Conservation (phyloP, 1,284 basidiomycete genomes). For the Grifola frondosa region DNA sequence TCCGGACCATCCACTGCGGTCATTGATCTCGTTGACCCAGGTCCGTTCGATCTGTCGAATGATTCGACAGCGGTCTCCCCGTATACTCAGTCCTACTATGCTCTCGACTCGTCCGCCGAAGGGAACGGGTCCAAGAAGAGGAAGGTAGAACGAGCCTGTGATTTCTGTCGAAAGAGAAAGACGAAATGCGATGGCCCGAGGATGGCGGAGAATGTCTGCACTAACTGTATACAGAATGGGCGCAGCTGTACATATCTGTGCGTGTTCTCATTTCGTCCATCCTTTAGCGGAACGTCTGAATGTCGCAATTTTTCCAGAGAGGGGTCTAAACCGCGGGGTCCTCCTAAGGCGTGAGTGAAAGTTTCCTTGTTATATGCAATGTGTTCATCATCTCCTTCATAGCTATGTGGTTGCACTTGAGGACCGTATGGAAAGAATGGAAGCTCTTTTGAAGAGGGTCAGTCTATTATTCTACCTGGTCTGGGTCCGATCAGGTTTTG, state of each 20-base stretch:
- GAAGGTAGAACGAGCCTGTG: constrained; percentile 70
- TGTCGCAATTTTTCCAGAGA: too few relatives aligned
- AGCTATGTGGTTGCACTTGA: constrained; percentile 80
- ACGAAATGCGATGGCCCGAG: constrained; percentile 70
- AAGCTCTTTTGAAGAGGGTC: constrained; percentile 66
- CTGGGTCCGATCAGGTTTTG: too few relatives aligned
- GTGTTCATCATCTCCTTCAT: constrained; percentile 9
- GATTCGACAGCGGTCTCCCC: constrained; percentile 17
- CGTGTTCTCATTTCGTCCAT: constrained; percentile 26
- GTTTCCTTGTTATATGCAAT: constrained; percentile 4
- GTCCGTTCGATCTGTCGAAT: constrained; percentile 20
- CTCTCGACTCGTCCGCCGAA: constrained; percentile 24
- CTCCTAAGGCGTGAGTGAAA: constrained; percentile 72
- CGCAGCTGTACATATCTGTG: constrained; percentile 75
- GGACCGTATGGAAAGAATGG: constrained; percentile 71
- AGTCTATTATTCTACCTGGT: too few relatives aligned
- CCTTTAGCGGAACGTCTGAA: too few relatives aligned
- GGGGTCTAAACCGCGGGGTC: constrained; percentile 77
- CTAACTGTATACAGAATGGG: constrained; percentile 67
- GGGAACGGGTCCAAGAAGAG: constrained; percentile 43
- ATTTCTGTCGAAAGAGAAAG: constrained; percentile 66
- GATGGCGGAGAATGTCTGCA: constrained; percentile 60
- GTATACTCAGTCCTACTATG: constrained; percentile 23
- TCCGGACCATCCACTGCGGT: constrained; percentile 22
- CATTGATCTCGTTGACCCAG: constrained; percentile 25